Evolutionary conservation across 257 asterid genomes (phyloP), one percentile per base, ranked within the genome.

Genomic region (Capsicum baccatum): DNA sequence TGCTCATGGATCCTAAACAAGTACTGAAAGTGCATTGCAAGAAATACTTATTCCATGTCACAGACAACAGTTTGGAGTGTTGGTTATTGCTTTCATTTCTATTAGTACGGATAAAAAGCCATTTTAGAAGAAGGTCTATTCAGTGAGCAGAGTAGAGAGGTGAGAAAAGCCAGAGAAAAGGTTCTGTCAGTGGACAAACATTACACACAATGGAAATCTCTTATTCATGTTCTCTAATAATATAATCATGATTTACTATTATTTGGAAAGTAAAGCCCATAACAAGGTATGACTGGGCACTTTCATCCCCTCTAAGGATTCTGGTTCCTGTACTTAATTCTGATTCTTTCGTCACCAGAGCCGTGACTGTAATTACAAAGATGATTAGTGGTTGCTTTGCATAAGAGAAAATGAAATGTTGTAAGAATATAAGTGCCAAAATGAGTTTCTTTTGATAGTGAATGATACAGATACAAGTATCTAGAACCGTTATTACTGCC

Each of bases 401-500:
- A 85, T 83, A 79, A 15, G 85, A 86, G 80, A 88, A 83, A 14
- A 26, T 55, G 44, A 87, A 81, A 64, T 84, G 42, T 66, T 73
- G 64, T 26, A 91, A 87, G 80, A 78, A 85, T 82, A 88, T 83
- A 48, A 86, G 80, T 83, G 82, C 83, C 52, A 80, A 76, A 83
- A 87, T 83, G 47, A 78, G 82, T 83, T 85, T 66, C 56, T 74
- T 35, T 14, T 62, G 26, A 26, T 26, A 1, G 26, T 26, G 26
- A 26, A 26, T 26, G 26, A 26, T 26, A 26, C 26, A 26, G 85
- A 86, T 78, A 89, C 59, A 90, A 86, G 76, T 96, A 98, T 89
- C 91, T 94, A 54, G 98, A 96, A 87, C 88, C 91, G 52, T 47
- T 94, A 74, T 94, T 96, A 97, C 71, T 90, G 9, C 87, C 92